Percentiles rank a stretch among this genome's conserved stretches.
Evolutionary conservation across 2,329 filamentous ascomycete genomes (phyloP).

Genomic region (Myriosclerotinia duriaeana): DNA sequence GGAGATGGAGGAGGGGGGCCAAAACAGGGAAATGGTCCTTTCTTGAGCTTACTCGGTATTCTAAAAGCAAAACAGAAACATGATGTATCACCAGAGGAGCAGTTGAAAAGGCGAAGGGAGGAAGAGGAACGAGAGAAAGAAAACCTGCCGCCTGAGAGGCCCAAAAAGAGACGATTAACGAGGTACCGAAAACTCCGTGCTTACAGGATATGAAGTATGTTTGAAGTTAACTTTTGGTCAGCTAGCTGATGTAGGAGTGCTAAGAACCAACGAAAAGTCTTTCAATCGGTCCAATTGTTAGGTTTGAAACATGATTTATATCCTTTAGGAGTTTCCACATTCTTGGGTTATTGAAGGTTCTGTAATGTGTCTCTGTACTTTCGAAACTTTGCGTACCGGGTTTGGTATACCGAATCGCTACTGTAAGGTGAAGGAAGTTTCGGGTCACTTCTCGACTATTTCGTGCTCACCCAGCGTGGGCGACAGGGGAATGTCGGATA

Average conservation of each 20-base stretch:
- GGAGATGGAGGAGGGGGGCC: neutral
- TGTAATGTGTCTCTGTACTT: no score
- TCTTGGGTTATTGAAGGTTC: neutral
- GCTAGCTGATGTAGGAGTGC: neutral
- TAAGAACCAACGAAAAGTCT: neutral
- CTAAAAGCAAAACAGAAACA: neutral
- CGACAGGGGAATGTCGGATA: neutral
- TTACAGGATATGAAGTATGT: slow-evolving; percentile 11
- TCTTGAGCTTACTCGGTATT: no score
- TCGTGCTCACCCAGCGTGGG: neutral
- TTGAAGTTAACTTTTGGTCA: slow-evolving; percentile 5
- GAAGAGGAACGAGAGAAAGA: neutral
- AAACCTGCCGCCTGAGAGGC: neutral
- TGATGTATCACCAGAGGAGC: neutral
- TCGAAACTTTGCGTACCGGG: neutral
- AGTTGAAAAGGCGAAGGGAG: neutral
- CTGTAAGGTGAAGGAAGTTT: neutral
- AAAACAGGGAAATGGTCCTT: neutral
- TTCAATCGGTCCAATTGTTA: neutral
- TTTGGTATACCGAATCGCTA: neutral
- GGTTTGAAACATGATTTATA: neutral
- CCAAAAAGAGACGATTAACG: neutral
- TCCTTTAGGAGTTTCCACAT: neutral
- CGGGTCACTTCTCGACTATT: neutral
- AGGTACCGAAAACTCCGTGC: slow-evolving; percentile 12